Evolutionary conservation across 495 filamentous ascomycete species (phyloP).

Genomic region (Melanomma pulvis-pyrius): DNA sequence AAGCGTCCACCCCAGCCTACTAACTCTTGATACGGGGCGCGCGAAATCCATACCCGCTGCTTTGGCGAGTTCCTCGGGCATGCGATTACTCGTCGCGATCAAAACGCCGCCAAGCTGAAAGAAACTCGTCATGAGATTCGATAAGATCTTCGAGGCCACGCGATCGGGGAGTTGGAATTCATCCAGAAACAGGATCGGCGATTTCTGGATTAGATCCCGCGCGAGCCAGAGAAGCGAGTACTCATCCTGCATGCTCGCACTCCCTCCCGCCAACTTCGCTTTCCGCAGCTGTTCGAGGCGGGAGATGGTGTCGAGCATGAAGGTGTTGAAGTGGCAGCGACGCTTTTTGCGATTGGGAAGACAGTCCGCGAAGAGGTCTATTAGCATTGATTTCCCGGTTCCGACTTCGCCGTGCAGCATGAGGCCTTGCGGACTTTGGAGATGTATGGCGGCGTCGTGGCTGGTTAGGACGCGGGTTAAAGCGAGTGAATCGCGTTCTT

Average conservation of each 20-base stretch:
- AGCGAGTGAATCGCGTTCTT: slow-evolving; percentile 56
- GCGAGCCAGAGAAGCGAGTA: slow-evolving; percentile 68
- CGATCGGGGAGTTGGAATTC: slow-evolving; percentile 76
- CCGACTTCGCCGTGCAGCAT: slow-evolving; percentile 73
- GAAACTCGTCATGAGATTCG: slow-evolving; percentile 69
- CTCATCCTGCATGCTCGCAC: slow-evolving; percentile 49
- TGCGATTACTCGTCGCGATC: slow-evolving; percentile 71
- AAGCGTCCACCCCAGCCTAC: slow-evolving; percentile 52
- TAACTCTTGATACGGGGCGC: slow-evolving; percentile 52
- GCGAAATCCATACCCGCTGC: slow-evolving; percentile 63
- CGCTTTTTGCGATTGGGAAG: slow-evolving; percentile 67
- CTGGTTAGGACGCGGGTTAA: slow-evolving; percentile 61
- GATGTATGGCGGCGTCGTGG: slow-evolving; percentile 63
- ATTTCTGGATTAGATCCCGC: slow-evolving; percentile 65
- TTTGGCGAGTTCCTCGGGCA: slow-evolving; percentile 73
- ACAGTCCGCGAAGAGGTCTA: slow-evolving; percentile 69
- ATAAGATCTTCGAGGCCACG: slow-evolving; percentile 68
- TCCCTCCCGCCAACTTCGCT: not conserved
- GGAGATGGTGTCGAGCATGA: slow-evolving; percentile 70
- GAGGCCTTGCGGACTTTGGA: slow-evolving; percentile 66
- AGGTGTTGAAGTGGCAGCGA: slow-evolving; percentile 75
- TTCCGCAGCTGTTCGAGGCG: slow-evolving; percentile 58
- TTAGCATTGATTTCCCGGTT: slow-evolving; percentile 70
- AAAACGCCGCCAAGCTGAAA: slow-evolving; percentile 75
- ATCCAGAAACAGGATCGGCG: slow-evolving; percentile 71